Evolutionary conservation across 2,329 filamentous ascomycete genomes (phyloP).

Genomic region (Venturia pyrina): DNA sequence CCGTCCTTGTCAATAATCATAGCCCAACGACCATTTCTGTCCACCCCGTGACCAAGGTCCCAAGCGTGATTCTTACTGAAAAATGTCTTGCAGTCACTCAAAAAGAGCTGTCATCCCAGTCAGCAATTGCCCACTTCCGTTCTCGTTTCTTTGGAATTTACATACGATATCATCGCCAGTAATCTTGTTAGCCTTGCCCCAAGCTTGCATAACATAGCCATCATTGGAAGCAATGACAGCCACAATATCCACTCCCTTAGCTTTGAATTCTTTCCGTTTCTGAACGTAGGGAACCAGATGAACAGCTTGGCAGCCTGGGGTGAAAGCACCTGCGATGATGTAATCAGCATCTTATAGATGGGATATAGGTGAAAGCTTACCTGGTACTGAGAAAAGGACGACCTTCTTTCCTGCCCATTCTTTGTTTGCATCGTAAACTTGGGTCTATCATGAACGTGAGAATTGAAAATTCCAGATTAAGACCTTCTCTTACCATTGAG

Average conservation of each 20-base stretch:
- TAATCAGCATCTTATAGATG: neutral
- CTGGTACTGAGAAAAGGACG: conserved; percentile 58
- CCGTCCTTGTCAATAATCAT: conserved; percentile 66
- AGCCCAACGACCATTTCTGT: conserved; percentile 69
- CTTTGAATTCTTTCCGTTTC: conserved; percentile 59
- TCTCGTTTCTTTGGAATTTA: conserved; percentile 13
- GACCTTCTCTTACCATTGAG: conserved; percentile 40
- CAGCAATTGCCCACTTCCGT: neutral
- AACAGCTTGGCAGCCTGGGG: conserved; percentile 70
- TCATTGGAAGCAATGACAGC: conserved; percentile 80
- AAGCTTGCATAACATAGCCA: conserved; percentile 76
- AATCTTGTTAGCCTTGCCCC: conserved; percentile 79
- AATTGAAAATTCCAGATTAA: neutral
- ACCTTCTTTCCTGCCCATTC: conserved; percentile 63
- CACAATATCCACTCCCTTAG: conserved; percentile 74
- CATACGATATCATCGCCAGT: conserved; percentile 58
- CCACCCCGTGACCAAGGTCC: conserved; percentile 52
- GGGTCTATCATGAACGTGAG: conserved; percentile 35
- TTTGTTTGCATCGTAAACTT: conserved; percentile 70
- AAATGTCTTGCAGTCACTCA: conserved; percentile 59
- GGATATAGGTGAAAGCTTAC: conserved; percentile 25
- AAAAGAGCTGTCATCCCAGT: conserved; percentile 50
- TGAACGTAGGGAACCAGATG: conserved; percentile 75
- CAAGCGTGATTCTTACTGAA: conserved; percentile 75
- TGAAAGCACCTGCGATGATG: conserved; percentile 57